Evolutionary conservation across 2,329 filamentous ascomycete species (phyloP), one percentile per base, ranked within the genome.

Genomic region (Trichoderma koningiopsis): DNA sequence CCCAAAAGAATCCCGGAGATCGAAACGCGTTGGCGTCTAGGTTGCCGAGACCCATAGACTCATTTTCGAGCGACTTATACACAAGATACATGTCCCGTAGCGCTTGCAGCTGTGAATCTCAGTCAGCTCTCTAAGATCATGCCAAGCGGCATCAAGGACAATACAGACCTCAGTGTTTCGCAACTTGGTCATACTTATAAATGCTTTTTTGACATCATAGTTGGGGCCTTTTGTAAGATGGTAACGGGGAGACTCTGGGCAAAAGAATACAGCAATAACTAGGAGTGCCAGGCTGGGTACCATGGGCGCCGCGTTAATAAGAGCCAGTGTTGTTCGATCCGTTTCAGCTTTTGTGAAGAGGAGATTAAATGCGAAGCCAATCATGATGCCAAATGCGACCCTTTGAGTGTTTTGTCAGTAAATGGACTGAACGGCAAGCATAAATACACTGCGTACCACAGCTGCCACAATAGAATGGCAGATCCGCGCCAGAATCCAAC

Each of bases 401-500:
- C 72, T 74, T 13, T 58, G 10, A 29, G 37, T 27, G 8, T 19
- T 33, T 33, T 29, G 74, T 77, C 73, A 43, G 19, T 19, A 8
- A 35, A 6, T 10, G 10, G 22, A 19, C 22, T 24, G 3, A 58
- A 27, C 19, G 4, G 11, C 6, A 19, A 33, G 55, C 40, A 8
- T 19, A 22, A 5, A 22, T 5, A 27, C 56, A 6, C 14, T 8
- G 58, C 70, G 3, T 69, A 76, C 81, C 81, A 83, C 2, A 84
- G 74, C 52, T 85, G 83, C 83, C 83, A 85, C 5, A 81, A 81
- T 0, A 85, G 76, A 19, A 84, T 82, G 1, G 81, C 81, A 14
- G 81, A 83, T 1, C 83, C 83, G 73, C 83, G 77, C 83, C 83
- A 84, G 70, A 81, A 84, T 0, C 82, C 81, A 16, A 83, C 78